A percentile compares a stretch with the other conserved stretches of the same genome.
Evolutionary conservation across 2,329 filamentous ascomycete species (phyloP).

Genomic region (Sporothrix phasma): DNA sequence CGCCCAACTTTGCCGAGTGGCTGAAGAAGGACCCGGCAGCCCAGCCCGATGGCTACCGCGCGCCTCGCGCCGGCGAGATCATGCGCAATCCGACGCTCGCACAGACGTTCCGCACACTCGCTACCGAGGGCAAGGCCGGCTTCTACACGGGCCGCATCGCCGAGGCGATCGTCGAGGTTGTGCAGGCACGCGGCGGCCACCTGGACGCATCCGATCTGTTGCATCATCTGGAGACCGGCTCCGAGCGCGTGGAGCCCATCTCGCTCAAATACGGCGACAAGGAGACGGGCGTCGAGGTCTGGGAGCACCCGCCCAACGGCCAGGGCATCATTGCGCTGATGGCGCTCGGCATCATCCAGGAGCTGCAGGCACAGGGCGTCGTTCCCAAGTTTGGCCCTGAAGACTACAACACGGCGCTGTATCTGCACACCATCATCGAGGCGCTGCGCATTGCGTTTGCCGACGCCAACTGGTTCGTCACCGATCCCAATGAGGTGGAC

Average conservation of each 20-base stretch:
- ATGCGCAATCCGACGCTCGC: conserved; percentile 79
- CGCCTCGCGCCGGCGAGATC: conserved; percentile 72
- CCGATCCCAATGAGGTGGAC: conserved; percentile 63
- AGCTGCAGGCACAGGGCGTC: conserved; percentile 64
- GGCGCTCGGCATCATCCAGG: conserved; percentile 83
- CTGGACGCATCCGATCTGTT: conserved; percentile 71
- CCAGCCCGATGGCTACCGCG: conserved; percentile 54
- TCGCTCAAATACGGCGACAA: conserved; percentile 56
- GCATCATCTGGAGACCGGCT: conserved; percentile 57
- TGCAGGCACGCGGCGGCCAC: conserved; percentile 65
- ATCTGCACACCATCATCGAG: conserved; percentile 82
- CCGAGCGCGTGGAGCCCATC: conserved; percentile 75
- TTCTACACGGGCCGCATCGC: conserved; percentile 85
- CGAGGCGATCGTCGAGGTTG: conserved; percentile 68
- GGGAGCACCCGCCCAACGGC: conserved; percentile 95
- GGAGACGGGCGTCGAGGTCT: conserved; percentile 59
- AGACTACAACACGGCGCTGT: conserved; percentile 73
- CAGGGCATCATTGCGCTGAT: conserved; percentile 93
- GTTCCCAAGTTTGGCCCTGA: conserved; percentile 58
- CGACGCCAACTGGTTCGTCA: conserved; percentile 82
- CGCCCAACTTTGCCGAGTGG: conserved; percentile 80
- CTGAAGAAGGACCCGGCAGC: conserved; percentile 66
- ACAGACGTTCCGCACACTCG: conserved; percentile 69
- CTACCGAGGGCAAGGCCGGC: conserved; percentile 71
- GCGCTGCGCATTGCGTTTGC: conserved; percentile 81